Conservation (phyloP, 139 green algal genomes). For the Chlorella sorokiniana region DNA sequence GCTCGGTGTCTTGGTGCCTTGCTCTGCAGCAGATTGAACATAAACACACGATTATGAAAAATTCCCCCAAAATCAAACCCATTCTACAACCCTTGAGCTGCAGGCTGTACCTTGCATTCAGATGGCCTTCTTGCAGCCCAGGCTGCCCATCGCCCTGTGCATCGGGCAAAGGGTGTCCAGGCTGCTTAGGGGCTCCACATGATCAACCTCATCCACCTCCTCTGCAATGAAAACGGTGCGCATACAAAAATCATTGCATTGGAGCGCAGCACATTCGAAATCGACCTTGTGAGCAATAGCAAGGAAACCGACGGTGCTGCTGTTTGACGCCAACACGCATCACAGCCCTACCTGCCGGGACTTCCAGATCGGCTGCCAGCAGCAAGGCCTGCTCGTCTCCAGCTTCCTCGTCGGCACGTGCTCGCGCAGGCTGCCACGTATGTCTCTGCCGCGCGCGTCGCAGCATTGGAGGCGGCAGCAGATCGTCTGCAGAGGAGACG, state of each 20-base stretch:
- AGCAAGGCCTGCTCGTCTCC: constrained; percentile 19
- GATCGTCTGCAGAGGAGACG: background rate
- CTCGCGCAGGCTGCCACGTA: background rate
- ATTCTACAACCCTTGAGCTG: too few species aligned
- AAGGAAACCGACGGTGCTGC: background rate
- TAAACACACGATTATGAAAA: too few species aligned
- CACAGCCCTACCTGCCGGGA: constrained; percentile 4
- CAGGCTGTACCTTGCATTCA: too few species aligned
- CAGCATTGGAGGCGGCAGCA: constrained; percentile 30
- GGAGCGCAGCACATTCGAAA: background rate
- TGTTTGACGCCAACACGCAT: background rate
- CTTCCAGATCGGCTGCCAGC: constrained; percentile 4
- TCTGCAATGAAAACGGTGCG: background rate
- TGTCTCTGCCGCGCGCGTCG: background rate
- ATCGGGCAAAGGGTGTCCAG: too few species aligned
- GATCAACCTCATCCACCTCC: background rate
- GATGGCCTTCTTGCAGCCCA: too few species aligned
- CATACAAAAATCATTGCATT: background rate
- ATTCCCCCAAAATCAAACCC: too few species aligned
- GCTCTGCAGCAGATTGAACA: too few species aligned
- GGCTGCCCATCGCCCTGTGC: too few species aligned
- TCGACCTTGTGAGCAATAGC: background rate
- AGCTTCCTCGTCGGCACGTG: background rate
- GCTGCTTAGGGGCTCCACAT: too few species aligned
- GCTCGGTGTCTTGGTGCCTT: too few species aligned